Percentiles rank a stretch among this genome's conserved stretches.
phyloP scores from a whole-genome alignment of 2,329 filamentous ascomycete species.

The Epicoccum sorghinum region DNA sequence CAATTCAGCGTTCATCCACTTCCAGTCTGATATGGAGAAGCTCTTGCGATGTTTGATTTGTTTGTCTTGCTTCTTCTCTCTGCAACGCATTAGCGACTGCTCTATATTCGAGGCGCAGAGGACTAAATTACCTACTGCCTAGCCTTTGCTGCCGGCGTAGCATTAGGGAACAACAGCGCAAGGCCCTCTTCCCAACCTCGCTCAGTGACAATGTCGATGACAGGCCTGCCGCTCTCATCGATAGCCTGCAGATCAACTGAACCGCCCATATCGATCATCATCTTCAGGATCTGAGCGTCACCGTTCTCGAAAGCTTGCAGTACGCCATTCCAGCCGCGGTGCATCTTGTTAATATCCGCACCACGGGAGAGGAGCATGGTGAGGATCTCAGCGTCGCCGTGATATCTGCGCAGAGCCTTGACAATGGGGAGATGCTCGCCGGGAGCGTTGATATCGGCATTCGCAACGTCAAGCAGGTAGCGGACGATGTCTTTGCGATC shows the following conservation, averaged over 20 bases:
- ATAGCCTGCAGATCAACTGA: slow-evolving; percentile 38
- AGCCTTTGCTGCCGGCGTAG: slow-evolving; percentile 19
- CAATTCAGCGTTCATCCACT: slow-evolving; percentile 23
- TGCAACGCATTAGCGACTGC: not conserved
- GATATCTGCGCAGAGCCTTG: slow-evolving; percentile 68
- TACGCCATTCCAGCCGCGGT: slow-evolving; percentile 45
- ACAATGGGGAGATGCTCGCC: slow-evolving; percentile 75
- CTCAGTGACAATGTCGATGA: slow-evolving; percentile 44
- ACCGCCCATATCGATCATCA: slow-evolving; percentile 44
- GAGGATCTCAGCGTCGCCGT: slow-evolving; percentile 66
- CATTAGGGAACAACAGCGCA: slow-evolving; percentile 40
- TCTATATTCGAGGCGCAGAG: not conserved
- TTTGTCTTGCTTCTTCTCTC: not conserved
- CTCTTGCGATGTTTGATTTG: slow-evolving; percentile 9
- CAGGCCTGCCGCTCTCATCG: slow-evolving; percentile 37
- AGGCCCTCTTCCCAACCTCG: slow-evolving; percentile 46
- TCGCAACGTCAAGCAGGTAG: slow-evolving; percentile 66
- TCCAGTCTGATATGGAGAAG: slow-evolving; percentile 28
- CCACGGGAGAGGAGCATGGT: slow-evolving; percentile 67
- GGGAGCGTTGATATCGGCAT: slow-evolving; percentile 69
- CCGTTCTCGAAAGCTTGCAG: slow-evolving; percentile 46
- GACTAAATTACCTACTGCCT: slow-evolving; percentile 35
- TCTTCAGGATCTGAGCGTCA: slow-evolving; percentile 40
- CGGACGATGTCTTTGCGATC: slow-evolving; percentile 64
- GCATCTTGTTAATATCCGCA: slow-evolving; percentile 68